Evolutionary conservation across 2,329 filamentous ascomycete genomes (phyloP).

Genomic region (Bipolaris oryzae): DNA sequence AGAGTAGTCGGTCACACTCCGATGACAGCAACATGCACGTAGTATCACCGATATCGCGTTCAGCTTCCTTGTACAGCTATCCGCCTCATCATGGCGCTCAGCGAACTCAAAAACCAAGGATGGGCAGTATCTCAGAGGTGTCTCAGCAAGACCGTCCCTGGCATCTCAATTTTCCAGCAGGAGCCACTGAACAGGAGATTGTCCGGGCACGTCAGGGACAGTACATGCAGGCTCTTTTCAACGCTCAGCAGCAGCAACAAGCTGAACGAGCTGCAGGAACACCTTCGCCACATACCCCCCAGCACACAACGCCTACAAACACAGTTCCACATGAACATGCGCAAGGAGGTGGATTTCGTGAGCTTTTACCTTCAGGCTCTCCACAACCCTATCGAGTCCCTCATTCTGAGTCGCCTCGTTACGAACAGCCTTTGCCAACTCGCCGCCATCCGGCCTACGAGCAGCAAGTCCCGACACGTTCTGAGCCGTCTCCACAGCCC

Average conservation of each 20-base stretch:
- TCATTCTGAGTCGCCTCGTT: conserved; percentile 16
- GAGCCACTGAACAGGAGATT: conserved; percentile 46
- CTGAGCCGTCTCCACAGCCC: conserved; percentile 23
- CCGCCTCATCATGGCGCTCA: conserved; percentile 23
- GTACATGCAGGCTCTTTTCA: conserved; percentile 43
- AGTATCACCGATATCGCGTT: conserved; percentile 39
- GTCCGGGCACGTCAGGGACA: conserved; percentile 46
- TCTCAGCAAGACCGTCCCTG: conserved; percentile 38
- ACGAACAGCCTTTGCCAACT: conserved; percentile 15
- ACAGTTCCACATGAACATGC: conserved; percentile 19
- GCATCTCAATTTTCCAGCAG: conserved; percentile 44
- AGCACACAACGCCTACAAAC: conserved; percentile 25
- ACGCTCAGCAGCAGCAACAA: conserved; percentile 40
- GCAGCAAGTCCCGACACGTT: conserved; percentile 33
- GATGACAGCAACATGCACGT: conserved; percentile 37
- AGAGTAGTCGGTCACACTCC: conserved; percentile 33
- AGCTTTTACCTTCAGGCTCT: conserved; percentile 42
- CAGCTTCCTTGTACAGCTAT: conserved; percentile 23
- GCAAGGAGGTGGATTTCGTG: conserved; percentile 40
- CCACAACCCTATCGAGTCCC: conserved; percentile 34
- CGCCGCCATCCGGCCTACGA: conserved; percentile 21
- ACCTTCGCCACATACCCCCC: conserved; percentile 38
- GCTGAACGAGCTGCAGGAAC: conserved; percentile 39
- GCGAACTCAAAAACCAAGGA: conserved; percentile 35
- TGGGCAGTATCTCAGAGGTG: conserved; percentile 46